Base-by-base conservation (phyloP, 495 filamentous ascomycete species). In the Penicillium subrubescens region DNA sequence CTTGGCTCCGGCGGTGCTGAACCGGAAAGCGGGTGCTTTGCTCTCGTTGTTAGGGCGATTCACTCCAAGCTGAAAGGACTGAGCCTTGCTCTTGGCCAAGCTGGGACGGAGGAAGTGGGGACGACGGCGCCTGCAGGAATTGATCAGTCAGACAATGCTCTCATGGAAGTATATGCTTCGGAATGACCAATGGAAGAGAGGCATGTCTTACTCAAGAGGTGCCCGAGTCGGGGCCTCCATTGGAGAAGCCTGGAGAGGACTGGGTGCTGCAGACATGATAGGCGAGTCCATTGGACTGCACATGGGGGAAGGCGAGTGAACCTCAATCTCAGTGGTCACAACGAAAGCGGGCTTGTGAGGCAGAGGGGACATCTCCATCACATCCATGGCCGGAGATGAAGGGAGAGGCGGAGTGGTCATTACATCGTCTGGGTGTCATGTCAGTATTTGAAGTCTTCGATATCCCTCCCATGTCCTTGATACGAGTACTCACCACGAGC, bases 361-460 rank as follows among this genome's bases (percentile, higher is more conserved):
- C 43, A 98, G 77, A 14, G 95, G 95, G 23, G 94, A 97, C 78
- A 97, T 89, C 68, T 98, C 96, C 93, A 98, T 97, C 39, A 83
- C 80, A 65, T 97, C 93, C 64, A 86, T 81, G n/a, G 78, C 81
- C n/a, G 84, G 80, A 15, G 94, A 96, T 3, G 88, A 86, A 44
- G 89, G 90, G 19, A 94, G 81, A 12, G 92, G 92, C 53, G 95
- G 94, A 8, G 94, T 97, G 8, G 89, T 95, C 71, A 90, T 84
- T 67, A 83, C 84, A 73, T 92, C 92, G 52, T 74, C 76, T 79
- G 72, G 74, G 70, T 43, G 52, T 8, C 14, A 29, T 44, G 29
- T 61, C 55, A 74, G 52, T 55, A 52, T 59, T 19, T 48, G 31
- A 25, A 6, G 29, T 46, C 31, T 37, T 41, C 2, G 37, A 1